A percentile compares a stretch with the other conserved stretches of the same genome.
These are phyloP conservation scores for Porphyrellus cyaneotinctus DNA, from an alignment of 768 basidiomycete species.

Conservation along the genomic window DNA sequence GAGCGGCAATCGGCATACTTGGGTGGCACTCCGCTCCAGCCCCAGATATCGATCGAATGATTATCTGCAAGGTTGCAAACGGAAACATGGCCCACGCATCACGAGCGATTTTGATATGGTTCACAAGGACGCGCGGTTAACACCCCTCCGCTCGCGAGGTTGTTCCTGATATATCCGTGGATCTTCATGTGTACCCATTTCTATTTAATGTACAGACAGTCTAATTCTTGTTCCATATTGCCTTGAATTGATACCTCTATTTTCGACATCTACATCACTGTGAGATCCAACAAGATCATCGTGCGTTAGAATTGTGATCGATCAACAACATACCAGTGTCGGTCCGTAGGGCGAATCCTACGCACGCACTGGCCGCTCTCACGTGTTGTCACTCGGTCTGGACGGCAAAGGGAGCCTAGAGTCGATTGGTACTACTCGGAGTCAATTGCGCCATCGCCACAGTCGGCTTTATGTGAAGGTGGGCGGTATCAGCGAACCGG, in stretches of 20 bases:
- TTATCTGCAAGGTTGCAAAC: not conserved
- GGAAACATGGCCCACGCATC: not conserved
- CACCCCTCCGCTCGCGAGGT: not conserved
- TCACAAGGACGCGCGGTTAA: not conserved
- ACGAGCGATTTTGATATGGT: slow-evolving; percentile 5
- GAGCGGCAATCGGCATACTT: slow-evolving; percentile 47
- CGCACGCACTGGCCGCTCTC: too few relatives aligned
- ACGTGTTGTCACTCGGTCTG: too few relatives aligned
- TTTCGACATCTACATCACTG: not conserved
- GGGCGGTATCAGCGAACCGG: too few relatives aligned
- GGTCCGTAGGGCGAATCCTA: too few relatives aligned
- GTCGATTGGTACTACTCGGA: too few relatives aligned
- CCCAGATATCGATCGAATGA: slow-evolving; percentile 78
- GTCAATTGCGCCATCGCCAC: too few relatives aligned
- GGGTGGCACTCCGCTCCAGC: slow-evolving; percentile 43
- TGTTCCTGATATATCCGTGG: not conserved
- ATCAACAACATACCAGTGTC: too few relatives aligned
- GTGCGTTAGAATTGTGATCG: too few relatives aligned
- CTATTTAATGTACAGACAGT: slow-evolving; percentile 20
- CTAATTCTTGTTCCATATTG: slow-evolving; percentile 18
- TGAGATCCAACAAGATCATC: not conserved
- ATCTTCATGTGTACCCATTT: slow-evolving; percentile 9
- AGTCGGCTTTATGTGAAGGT: too few relatives aligned
- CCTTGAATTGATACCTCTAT: slow-evolving; percentile 6
- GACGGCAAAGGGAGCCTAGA: too few relatives aligned